Base-by-base conservation (phyloP, 768 basidiomycete genomes). In the Mycena leptocephala region DNA sequence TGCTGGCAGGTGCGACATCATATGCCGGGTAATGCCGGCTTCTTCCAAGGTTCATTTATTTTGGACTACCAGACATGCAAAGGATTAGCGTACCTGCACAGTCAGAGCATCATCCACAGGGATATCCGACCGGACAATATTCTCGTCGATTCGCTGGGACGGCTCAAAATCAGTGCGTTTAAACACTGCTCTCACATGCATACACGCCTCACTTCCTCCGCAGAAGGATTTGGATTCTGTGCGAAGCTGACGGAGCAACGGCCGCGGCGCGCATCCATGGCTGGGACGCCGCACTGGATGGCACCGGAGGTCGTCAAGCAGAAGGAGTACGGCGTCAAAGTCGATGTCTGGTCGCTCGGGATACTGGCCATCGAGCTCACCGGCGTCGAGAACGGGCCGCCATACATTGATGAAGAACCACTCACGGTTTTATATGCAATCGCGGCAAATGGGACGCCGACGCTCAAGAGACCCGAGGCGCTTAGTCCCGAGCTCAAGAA, bases 311-410 rank as follows among this genome's bases (percentile, higher is more conserved):
- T 98, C 68, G 97, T 98, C 80, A 97, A 97, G 86, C 95, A 97
- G 83, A 97, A 97, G 85, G 96, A 97, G 84, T 98, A 98, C 81
- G 97, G 97, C 55, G 96, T 96, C 32, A 98, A 98, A 84, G 97
- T 98, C 26, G 97, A 98, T 79, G 96, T 98, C 63, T 98, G 97
- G 97, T 97, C 96, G 22, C 90, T 98, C 10, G 97, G 97, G 10
- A 98, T 99, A 86, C 97, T 98, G 96, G 96, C 97, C 6, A 98
- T 99, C 75, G 96, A 99, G 89, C 98, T 99, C 97, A 97, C 46
- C 32, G 22, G 46, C 10, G 30, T 98, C 77, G 97, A 98, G 84
- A 97, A 96, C 81, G 97, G 98, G 84, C 97, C 97, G 1, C 97
- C 97, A 7, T 98, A 98, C 83, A 88, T 98, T 53, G 96, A 98